phyloP scores from a whole-genome alignment of 371 early-diverging fungal genomes.

The Sporodiniella umbellata region DNA sequence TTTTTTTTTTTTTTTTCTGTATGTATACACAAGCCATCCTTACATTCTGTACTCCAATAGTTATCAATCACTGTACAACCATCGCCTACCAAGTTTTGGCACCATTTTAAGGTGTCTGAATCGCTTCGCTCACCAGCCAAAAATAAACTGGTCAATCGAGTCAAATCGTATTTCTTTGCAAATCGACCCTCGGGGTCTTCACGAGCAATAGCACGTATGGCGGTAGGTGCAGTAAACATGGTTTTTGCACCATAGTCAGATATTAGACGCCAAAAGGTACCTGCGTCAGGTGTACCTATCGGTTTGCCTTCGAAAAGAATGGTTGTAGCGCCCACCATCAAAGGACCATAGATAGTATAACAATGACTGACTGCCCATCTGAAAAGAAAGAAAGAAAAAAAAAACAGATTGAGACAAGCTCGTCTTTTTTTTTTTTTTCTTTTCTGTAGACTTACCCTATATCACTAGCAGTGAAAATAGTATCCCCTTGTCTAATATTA shows the following conservation, averaged over 20 bases:
- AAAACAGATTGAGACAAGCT: too few relatives aligned
- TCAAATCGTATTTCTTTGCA: conserved; percentile 68
- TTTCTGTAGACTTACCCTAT: too few relatives aligned
- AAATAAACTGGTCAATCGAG: conserved; percentile 81
- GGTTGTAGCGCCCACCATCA: conserved; percentile 86
- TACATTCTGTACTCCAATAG: conserved; percentile 93
- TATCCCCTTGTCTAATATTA: conserved; percentile 82
- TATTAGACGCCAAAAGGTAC: conserved; percentile 82
- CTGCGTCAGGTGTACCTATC: conserved; percentile 79
- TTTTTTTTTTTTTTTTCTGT: too few relatives aligned
- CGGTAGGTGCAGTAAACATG: conserved; percentile 98
- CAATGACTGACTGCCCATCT: conserved; percentile 75
- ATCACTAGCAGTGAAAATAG: too few relatives aligned
- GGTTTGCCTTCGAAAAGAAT: conserved; percentile 93
- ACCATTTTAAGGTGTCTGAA: conserved; percentile 98
- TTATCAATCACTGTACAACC: conserved; percentile 95
- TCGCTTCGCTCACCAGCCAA: conserved; percentile 99
- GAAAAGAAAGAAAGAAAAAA: too few relatives aligned
- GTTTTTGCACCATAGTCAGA: conserved; percentile 90
- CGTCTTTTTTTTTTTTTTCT: too few relatives aligned
- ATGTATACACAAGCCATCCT: conserved; percentile 90
- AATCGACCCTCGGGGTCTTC: conserved; percentile 85
- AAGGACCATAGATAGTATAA: conserved; percentile 95
- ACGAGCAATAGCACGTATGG: conserved; percentile 92
- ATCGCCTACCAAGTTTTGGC: conserved; percentile 84